Evolutionary conservation across 2,329 filamentous ascomycete species (phyloP).

Genomic region (Alternaria incomplexa): DNA sequence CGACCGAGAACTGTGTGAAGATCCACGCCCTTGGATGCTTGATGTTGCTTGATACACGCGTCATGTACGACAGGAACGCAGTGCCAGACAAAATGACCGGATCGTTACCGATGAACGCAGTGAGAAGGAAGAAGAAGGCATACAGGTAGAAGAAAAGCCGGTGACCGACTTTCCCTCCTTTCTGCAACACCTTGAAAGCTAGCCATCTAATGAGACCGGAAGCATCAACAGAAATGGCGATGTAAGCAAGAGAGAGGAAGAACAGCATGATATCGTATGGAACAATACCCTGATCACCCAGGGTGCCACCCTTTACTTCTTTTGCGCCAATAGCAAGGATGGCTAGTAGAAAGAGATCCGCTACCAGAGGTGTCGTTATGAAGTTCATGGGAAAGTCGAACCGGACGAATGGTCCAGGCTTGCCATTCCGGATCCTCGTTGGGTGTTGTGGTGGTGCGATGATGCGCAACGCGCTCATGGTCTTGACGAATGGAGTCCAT

Average conservation of each 20-base stretch:
- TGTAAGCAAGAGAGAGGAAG: constrained; percentile 76
- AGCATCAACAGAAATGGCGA: constrained; percentile 78
- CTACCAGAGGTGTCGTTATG: constrained; percentile 72
- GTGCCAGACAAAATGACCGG: constrained; percentile 77
- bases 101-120: constrained; percentile 75
- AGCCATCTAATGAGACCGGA: constrained; percentile 74
- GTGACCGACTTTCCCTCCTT: constrained; percentile 71
- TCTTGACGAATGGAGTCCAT: constrained; percentile 53
- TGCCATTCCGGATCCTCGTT: constrained; percentile 28
- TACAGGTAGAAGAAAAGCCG: constrained; percentile 76
- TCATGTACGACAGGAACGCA: constrained; percentile 79
- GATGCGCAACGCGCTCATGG: constrained; percentile 58
- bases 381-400: constrained; percentile 71
- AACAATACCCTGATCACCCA: constrained; percentile 69
- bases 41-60: constrained; percentile 75
- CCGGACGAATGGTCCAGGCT: constrained; percentile 54
- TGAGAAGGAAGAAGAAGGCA: constrained; percentile 71
- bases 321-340: constrained; percentile 69
- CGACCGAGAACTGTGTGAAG: constrained; percentile 72
- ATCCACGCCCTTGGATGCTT: constrained; percentile 75
- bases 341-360: constrained; percentile 73
- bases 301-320: constrained; percentile 72
- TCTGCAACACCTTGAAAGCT: constrained; percentile 72
- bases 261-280: constrained; percentile 78
- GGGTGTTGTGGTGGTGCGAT: constrained; percentile 53